Conservation (phyloP, 2,329 filamentous ascomycete genomes). For the Trichoderma aggressivum region DNA sequence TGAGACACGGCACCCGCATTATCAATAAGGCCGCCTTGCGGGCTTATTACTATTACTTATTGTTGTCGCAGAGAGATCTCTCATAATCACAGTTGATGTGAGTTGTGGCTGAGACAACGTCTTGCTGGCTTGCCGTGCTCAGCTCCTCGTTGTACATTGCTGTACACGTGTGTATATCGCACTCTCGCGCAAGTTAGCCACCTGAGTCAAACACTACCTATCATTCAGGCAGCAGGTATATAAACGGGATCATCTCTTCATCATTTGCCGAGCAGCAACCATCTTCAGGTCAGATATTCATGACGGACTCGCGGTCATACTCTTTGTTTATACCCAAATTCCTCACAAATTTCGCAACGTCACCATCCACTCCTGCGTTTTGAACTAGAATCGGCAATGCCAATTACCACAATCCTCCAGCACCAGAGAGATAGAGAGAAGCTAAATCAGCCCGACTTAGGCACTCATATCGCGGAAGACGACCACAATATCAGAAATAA, state of each 20-base stretch:
- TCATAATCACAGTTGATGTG: not conserved
- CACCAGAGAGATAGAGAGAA: not conserved
- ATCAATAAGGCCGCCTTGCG: not conserved
- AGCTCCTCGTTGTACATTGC: not conserved
- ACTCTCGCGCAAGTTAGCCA: not conserved
- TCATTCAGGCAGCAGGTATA: not conserved
- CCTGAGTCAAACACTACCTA: not conserved
- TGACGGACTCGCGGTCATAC: not conserved
- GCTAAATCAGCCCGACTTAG: not conserved
- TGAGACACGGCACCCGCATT: not conserved
- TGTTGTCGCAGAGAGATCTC: not conserved
- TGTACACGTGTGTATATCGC: not conserved
- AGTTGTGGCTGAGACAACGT: constrained; percentile 8
- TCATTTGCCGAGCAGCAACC: not conserved
- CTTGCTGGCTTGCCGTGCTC: not conserved
- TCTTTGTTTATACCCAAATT: not conserved
- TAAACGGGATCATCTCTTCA: not conserved
- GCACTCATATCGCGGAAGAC: not conserved
- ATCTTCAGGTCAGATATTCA: constrained; percentile 28
- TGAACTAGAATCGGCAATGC: not conserved
- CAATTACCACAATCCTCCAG: constrained; percentile 1
- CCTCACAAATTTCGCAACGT: not conserved
- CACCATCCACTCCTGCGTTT: not conserved
- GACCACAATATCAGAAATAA: not conserved
- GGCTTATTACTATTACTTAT: not conserved